Base-by-base conservation (phyloP, 2,329 filamentous ascomycete species). In the Hypoxylon sp. region DNA sequence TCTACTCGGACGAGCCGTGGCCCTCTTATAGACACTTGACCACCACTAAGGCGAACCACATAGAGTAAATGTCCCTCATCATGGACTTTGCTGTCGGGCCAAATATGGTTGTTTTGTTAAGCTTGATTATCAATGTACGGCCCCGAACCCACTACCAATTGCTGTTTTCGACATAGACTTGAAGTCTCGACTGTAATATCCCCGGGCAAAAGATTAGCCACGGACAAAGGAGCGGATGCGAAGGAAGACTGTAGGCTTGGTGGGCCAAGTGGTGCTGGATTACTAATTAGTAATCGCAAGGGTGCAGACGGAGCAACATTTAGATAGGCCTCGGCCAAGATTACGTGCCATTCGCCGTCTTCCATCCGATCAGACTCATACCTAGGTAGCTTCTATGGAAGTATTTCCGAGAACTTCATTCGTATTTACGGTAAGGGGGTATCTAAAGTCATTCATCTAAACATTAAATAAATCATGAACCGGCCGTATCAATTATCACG, bases 391-490 rank as follows among this genome's bases (percentile, higher is more conserved):
- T 5, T 37, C 10, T 37, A n/a, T n/a, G n/a, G n/a, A 2, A 10
- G 33, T 3, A 37, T 37, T 5, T 37, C 31, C 31, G 31, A 33
- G 31, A 20, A 30, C 31, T 20, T 25, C n/a, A 51, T 42, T 51
- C 56, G 37, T 48, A 49, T 65, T 59, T 27, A 53, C 30, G 62
- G 62, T 51, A 49, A 27, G 25, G 62, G 68, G 62, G 65, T 70
- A 70, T 70, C 64, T 68, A 14, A 63, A 68, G 13, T 22, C 22
- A 40, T 6, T 49, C 31, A 5, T 56, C 25, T 48, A 48, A 56
- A 17, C 35, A 50, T 53, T 7, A 59, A 56, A 35, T 13, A 59
- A 56, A 35, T 49, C 50, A 61, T 33, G 11, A 27, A 6, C 30
- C 51, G 35, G 37, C 37, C 25, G 4, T 42, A 35, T 35, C 27